These are phyloP conservation scores for Plantago elongata DNA, from an alignment of 257 asterid species.

Conservation along the genomic window DNA sequence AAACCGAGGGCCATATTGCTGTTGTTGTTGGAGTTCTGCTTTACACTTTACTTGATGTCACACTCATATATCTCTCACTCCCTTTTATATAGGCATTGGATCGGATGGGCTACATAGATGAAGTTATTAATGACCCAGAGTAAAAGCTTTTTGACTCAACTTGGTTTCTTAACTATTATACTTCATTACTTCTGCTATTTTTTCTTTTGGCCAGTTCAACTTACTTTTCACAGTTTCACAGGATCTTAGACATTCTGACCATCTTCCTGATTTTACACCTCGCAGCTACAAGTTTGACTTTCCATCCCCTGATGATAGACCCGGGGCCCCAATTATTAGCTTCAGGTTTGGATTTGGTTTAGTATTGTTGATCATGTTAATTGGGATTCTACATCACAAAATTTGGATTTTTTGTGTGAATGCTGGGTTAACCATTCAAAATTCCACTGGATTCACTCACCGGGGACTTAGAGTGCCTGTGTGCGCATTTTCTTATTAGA, in stretches of 20 bases:
- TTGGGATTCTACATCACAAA: conserved; percentile 5
- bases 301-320: conserved; percentile 98
- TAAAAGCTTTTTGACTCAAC: conserved; percentile 33
- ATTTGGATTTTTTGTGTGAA: background rate
- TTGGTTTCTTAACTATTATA: background rate
- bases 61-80: conserved; percentile 8
- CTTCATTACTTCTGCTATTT: conserved; percentile 4
- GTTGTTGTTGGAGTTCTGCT: conserved; percentile 4
- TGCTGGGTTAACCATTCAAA: too few relatives aligned
- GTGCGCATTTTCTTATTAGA: background rate
- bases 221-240: conserved; percentile 8
- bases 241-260: conserved; percentile 7
- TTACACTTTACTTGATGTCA: background rate
- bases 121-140: conserved; percentile 94
- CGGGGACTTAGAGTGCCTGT: background rate
- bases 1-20: conserved; percentile 10
- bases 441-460: too few relatives aligned
- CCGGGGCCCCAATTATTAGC: conserved; percentile 96
- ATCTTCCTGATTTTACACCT: conserved; percentile 17
- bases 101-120: conserved; percentile 84
- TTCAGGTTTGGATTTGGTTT: conserved; percentile 62
- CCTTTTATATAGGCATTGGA: conserved; percentile 70
- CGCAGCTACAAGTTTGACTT: conserved; percentile 96
- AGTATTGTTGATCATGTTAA: conserved; percentile 9
- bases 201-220: conserved; percentile 16